Conservation (phyloP, 2,329 filamentous ascomycete genomes). For the Niveomyces coronatus region DNA sequence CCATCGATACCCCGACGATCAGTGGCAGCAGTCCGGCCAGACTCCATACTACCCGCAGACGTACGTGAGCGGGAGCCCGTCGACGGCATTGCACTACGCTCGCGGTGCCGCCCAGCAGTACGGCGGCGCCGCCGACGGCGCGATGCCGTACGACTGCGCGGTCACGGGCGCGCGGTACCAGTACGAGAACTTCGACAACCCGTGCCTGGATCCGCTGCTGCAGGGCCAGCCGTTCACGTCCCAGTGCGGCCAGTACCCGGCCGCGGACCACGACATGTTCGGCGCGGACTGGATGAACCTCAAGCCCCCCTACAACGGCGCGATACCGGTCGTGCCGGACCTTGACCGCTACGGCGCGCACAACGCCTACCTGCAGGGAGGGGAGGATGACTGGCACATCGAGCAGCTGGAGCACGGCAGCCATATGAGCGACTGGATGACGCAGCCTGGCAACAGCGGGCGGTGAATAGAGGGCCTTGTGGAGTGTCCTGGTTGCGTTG, state of each 20-base stretch:
- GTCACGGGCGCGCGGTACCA: background rate
- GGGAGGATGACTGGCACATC: constrained; percentile 25
- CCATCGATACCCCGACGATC: no score
- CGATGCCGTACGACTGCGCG: background rate
- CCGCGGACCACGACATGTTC: constrained; percentile 1
- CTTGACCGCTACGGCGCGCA: constrained; percentile 13
- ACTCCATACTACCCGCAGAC: no score
- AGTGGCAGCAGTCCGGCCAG: no score
- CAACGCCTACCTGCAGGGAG: constrained; percentile 22
- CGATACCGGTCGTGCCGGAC: constrained; percentile 10
- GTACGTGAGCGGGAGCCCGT: no score
- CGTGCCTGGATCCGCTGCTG: constrained; percentile 2
- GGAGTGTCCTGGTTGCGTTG: no score
- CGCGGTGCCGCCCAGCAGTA: no score
- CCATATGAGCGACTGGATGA: constrained; percentile 24
- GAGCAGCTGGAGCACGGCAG: constrained; percentile 22
- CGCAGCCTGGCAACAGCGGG: constrained; percentile 20
- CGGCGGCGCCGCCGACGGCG: background rate
- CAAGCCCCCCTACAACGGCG: background rate
- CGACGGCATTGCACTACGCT: no score
- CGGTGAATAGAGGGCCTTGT: no score
- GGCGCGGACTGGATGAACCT: background rate
- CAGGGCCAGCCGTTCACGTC: background rate
- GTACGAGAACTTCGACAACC: background rate
- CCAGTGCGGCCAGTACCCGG: background rate